Base-by-base conservation (phyloP, 192 early-diverging fungal species). In the Coemansia sp. region DNA sequence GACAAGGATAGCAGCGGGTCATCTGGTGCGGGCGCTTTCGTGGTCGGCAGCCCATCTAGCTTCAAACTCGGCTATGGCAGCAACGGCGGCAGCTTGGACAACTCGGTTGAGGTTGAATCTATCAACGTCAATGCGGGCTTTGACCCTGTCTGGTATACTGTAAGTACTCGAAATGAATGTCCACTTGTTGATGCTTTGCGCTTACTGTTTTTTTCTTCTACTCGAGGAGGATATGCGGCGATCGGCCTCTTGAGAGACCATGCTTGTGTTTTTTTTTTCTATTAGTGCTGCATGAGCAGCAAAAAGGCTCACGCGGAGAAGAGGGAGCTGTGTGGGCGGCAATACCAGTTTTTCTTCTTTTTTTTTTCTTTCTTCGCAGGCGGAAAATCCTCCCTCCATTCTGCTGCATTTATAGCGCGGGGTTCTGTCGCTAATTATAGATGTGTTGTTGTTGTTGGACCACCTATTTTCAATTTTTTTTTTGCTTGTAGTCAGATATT, bases 101-200 rank as follows among this genome's bases (percentile, higher is more conserved):
- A 58, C 53, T 69, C 60, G n/a, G 70, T 72, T 15, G 59, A 59
- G 4, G 70, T 82, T n/a, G 74, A 73, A 31, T 67, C 70, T 15
- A 73, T 82, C 45, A 63, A 56, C 40, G 66, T 76, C 14, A 69
- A 72, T 32, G 54, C 78, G 29, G 73, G 51, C 11, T 81, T 71
- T 59, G 78, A 81, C 59, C 73, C 70, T 1, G 66, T 67, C 9
- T 84, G 70, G 73, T 76, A 71, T 41, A 84, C 70, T 17, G 76
- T 78, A 78, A 78, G 76, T 77, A 42, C 19, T 15, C 11, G 3
- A 22, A 38, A 22, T n/a, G n/a, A n/a, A n/a, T n/a, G n/a, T n/a
- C n/a, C n/a, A 6, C 10, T 54, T 35, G 42, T 51, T 29, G 17
- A 45, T 67, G 29, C 12, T 49, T n/a, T n/a, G 22, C 20, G 4